Evolutionary conservation across 805 yeast genomes (phyloP).

Genomic region (Spathaspora girioi): DNA sequence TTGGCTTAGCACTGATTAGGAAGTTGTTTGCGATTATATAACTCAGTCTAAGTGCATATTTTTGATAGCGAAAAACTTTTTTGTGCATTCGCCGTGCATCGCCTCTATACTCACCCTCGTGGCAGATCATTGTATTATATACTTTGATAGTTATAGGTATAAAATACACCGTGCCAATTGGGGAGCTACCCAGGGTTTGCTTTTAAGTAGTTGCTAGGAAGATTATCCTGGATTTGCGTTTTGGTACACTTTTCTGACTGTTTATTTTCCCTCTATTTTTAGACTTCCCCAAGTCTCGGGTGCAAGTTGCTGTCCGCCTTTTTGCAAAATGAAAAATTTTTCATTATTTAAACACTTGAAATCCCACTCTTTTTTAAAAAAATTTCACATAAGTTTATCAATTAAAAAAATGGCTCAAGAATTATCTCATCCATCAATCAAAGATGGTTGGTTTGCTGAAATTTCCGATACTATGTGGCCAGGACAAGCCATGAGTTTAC

Average conservation of each 20-base stretch:
- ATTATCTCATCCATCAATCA: constrained; percentile 54
- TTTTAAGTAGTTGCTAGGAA: too few relatives aligned
- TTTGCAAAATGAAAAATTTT: constrained; percentile 3
- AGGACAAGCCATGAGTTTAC: constrained; percentile 93
- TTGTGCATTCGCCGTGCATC: not conserved
- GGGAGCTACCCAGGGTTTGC: too few relatives aligned
- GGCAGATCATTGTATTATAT: not conserved
- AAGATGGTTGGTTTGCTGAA: constrained; percentile 97
- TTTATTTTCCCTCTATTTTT: not conserved
- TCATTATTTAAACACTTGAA: not conserved
- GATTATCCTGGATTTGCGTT: too few relatives aligned
- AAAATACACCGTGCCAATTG: not conserved
- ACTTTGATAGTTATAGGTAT: too few relatives aligned
- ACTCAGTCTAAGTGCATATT: not conserved
- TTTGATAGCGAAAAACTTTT: not conserved
- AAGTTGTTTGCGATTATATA: not conserved
- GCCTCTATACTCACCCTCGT: not conserved
- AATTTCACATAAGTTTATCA: not conserved
- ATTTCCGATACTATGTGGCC: constrained; percentile 97
- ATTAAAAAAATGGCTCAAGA: constrained; percentile 23
- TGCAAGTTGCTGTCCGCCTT: not conserved
- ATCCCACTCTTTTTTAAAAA: not conserved
- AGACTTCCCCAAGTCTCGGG: not conserved
- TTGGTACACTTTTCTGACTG: too few relatives aligned
- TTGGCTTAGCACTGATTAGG: not conserved